Evolutionary conservation across 1,284 basidiomycete genomes (phyloP), one percentile per base, ranked within the genome.

Genomic region (Mycosarcoma maydis): DNA sequence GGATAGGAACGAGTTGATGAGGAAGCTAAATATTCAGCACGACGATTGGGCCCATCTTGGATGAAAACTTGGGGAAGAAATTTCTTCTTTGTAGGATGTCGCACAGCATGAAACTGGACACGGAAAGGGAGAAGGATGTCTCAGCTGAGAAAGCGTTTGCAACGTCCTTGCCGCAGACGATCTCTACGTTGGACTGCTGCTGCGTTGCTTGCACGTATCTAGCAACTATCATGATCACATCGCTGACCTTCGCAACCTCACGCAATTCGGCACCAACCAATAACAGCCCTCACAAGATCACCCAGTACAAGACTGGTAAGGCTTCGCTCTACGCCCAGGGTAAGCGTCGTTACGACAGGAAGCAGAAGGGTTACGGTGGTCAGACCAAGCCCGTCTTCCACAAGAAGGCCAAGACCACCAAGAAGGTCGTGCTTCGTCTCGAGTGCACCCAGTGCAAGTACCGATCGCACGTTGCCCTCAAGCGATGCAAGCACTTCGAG

Each of bases 371-470:
- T 87, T 99, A 98, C 86, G 95, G 95, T 91, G 95, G 95, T 87
- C 94, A 97, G 88, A 99, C 95, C 74, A 99, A 99, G 88, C 95
- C 96, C 77, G 94, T 98, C 85, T 98, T 98, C 90, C 95, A 98
- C 91, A 98, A 94, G 87, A 95, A 94, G 89, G 91, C 81, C 50
- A 82, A 82, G 80, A 68, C 92, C 76, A 98, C 95, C 75, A 98
- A 98, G 91, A 98, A 98, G 88, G 93, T 98, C 78, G 95, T 98
- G 55, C 87, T 98, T 73, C 90, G 94, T 84, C 86, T 98, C 82
- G 95, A 98, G 85, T 98, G 95, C 88, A 96, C 93, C 54, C 87
- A 89, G 47, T 98, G 95, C 91, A 98, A 98, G 85, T 94, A 95
- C 87, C 97, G 78, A 34, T 76, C 74, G 55, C 83, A 84, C 78